phyloP scores from a whole-genome alignment of 1,284 basidiomycete genomes.

The Boletus sp. region DNA sequence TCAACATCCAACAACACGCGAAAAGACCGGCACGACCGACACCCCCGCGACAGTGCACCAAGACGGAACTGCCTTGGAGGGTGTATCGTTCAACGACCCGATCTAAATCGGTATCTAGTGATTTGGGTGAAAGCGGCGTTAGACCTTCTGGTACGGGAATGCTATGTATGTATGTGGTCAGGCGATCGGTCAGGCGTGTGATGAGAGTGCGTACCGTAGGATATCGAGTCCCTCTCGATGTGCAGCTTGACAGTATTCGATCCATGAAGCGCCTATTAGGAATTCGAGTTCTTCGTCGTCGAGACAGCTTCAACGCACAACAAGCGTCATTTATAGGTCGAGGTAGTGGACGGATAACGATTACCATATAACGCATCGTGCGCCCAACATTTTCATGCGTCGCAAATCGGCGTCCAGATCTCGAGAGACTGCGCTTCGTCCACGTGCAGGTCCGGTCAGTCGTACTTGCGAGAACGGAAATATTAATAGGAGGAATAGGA shows the following conservation, averaged over 20 bases:
- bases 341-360: background rate
- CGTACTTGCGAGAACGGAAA: conserved; percentile 57
- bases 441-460: conserved; percentile 79
- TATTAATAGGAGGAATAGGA: background rate
- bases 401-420: conserved; percentile 79
- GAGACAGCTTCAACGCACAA: conserved; percentile 62
- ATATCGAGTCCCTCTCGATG: conserved; percentile 74
- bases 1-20: conserved; percentile 92
- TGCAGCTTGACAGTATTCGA: conserved; percentile 71
- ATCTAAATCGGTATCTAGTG: conserved; percentile 74
- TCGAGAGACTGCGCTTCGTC: conserved; percentile 83
- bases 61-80: conserved; percentile 70
- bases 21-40: conserved; percentile 94
- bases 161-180: conserved; percentile 42
- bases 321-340: background rate
- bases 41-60: conserved; percentile 94
- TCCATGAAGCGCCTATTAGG: conserved; percentile 80
- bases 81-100: conserved; percentile 78
- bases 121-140: conserved; percentile 66
- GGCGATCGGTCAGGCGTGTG: conserved; percentile 4
- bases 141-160: conserved; percentile 93
- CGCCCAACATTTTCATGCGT: conserved; percentile 78
- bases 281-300: conserved; percentile 86
- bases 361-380: conserved; percentile 85
- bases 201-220: conserved; percentile 48